Evolutionary conservation across 495 filamentous ascomycete genomes (phyloP).

Genomic region (Talaromyces thailandensis): DNA sequence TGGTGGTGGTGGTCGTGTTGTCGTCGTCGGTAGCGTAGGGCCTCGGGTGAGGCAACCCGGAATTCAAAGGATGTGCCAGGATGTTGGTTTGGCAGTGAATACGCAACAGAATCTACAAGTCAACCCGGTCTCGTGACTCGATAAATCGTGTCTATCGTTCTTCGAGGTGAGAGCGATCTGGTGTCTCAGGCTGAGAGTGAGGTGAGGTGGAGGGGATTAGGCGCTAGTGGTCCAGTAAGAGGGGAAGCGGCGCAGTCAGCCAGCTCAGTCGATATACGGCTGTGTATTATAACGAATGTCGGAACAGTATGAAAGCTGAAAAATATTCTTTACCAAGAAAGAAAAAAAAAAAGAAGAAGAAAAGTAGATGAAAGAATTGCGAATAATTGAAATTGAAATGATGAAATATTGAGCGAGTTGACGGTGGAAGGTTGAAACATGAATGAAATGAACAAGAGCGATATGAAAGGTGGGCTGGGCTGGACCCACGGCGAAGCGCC

Average conservation of each 20-base stretch:
- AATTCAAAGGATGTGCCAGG: constrained; percentile 1
- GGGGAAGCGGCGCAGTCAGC: constrained; percentile 1
- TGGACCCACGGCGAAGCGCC: constrained; percentile 1
- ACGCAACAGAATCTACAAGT: neutral
- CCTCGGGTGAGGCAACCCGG: neutral
- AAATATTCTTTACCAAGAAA: neutral
- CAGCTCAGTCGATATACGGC: neutral
- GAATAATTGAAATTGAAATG: too few relatives aligned
- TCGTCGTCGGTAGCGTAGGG: neutral
- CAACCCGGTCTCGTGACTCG: constrained; percentile 11
- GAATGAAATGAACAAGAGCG: neutral
- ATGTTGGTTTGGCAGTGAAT: neutral
- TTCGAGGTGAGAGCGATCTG: neutral
- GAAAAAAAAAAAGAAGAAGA: neutral
- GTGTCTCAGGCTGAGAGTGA: neutral
- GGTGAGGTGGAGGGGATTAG: neutral
- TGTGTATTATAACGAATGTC: neutral
- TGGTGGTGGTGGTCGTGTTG: neutral
- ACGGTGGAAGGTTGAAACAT: neutral
- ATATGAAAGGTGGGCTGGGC: neutral
- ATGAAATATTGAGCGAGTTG: neutral
- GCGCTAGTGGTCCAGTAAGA: neutral
- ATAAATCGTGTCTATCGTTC: neutral
- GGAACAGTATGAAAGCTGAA: neutral
- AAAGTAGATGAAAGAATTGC: neutral